Percentiles rank a stretch among this genome's conserved stretches.
phyloP scores from a whole-genome alignment of 768 basidiomycete species.

The Mrakia frigida region DNA sequence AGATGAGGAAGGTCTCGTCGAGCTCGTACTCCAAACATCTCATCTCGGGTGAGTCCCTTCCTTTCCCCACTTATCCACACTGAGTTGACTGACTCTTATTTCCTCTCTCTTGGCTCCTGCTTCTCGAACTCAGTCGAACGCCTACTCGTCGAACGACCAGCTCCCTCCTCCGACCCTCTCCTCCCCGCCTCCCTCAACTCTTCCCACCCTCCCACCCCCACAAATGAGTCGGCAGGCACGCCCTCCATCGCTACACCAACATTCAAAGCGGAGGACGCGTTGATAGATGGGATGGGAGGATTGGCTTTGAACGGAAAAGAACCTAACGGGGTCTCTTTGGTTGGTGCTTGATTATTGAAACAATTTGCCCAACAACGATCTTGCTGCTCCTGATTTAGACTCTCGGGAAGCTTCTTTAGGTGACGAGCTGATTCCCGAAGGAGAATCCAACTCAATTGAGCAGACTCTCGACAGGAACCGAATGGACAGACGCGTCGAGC shows the following conservation, averaged over 20 bases:
- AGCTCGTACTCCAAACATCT: constrained; percentile 75
- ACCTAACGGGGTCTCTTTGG: not conserved
- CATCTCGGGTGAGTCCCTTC: constrained; percentile 13
- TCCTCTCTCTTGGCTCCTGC: not conserved
- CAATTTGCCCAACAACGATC: not conserved
- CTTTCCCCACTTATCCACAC: not conserved
- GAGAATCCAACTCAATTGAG: not conserved
- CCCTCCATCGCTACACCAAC: not conserved
- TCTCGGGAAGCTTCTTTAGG: not conserved
- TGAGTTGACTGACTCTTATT: not conserved
- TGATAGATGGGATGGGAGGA: not conserved
- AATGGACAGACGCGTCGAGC: too few relatives aligned
- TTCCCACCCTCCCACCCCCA: not conserved
- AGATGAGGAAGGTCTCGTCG: constrained; percentile 62
- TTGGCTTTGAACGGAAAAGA: not conserved
- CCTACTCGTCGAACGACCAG: not conserved
- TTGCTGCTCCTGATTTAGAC: not conserved
- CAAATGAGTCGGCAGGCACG: not conserved
- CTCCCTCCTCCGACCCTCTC: not conserved
- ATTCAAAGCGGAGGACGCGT: not conserved
- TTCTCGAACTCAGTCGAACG: not conserved
- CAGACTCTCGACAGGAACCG: too few relatives aligned
- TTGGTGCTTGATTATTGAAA: not conserved
- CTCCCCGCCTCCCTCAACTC: not conserved
- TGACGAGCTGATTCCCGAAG: not conserved